Conservation (phyloP, 164 flowering plant genomes). For the Macadamia tetraphylla region DNA sequence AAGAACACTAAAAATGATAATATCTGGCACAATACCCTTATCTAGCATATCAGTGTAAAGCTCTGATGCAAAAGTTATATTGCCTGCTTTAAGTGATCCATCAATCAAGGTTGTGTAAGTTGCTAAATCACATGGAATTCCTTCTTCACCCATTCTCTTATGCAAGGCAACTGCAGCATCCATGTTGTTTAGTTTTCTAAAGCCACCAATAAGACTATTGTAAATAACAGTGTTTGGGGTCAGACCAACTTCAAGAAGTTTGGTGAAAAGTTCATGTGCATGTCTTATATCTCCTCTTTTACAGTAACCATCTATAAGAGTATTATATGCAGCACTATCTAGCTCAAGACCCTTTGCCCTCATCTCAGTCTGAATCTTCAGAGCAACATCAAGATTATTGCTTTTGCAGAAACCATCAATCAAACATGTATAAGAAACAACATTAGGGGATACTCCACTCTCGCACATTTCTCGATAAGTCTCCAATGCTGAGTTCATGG, state of each 20-base stretch:
- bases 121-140: constrained; percentile 22
- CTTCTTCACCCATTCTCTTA: constrained; percentile 47
- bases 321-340: constrained; percentile 49
- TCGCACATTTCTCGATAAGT: constrained; percentile 48
- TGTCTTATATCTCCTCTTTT: constrained; percentile 52
- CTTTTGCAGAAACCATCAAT: constrained; percentile 55
- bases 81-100: constrained; percentile 52
- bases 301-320: constrained; percentile 68
- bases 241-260: constrained; percentile 55
- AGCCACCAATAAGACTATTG: constrained; percentile 69
- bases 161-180: constrained; percentile 35
- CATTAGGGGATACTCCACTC: constrained; percentile 51
- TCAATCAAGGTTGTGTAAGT: constrained; percentile 63
- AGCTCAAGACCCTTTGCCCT: constrained; percentile 37
- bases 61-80: constrained; percentile 40
- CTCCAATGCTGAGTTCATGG: constrained; percentile 32
- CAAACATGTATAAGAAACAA: constrained; percentile 55
- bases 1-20: constrained; percentile 38
- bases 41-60: constrained; percentile 58
- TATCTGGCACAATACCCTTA: constrained; percentile 55
- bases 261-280: constrained; percentile 44
- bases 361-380: constrained; percentile 51
- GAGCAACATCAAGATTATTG: constrained; percentile 39
- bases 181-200: constrained; percentile 43
- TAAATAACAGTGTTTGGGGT: constrained; percentile 48